These are phyloP conservation scores for Euphorbia celastroides DNA, from an alignment of 441 rosid genomes.

Conservation along the genomic window DNA sequence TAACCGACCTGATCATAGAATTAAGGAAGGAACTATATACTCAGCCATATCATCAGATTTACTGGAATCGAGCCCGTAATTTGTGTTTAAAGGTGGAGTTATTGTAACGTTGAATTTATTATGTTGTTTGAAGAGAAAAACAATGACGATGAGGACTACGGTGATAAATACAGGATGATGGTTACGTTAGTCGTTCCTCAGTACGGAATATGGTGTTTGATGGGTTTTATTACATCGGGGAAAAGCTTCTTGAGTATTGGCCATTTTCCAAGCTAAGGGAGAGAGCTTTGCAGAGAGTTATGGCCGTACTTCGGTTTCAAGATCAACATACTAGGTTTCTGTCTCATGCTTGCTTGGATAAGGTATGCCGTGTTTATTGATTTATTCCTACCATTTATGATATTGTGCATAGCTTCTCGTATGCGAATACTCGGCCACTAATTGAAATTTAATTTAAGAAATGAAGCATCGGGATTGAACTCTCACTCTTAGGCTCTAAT, in stretches of 20 bases:
- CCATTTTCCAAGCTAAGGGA: slow-evolving; percentile 77
- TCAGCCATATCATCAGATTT: slow-evolving; percentile 34
- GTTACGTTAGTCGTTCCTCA: slow-evolving; percentile 41
- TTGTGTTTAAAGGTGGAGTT: not conserved
- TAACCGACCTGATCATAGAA: slow-evolving; percentile 27
- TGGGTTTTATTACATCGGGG: slow-evolving; percentile 33
- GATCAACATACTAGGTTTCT: slow-evolving; percentile 63
- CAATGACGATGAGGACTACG: too few relatives aligned
- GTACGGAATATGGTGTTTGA: slow-evolving; percentile 49
- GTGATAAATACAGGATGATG: slow-evolving; percentile 46
- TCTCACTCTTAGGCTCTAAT: too few relatives aligned
- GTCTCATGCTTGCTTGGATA: not conserved
- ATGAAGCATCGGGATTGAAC: too few relatives aligned
- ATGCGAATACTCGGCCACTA: too few relatives aligned
- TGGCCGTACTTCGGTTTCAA: slow-evolving; percentile 72
- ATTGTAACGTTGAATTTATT: too few relatives aligned
- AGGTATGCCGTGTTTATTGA: not conserved
- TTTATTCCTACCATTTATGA: too few relatives aligned
- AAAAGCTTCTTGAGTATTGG: slow-evolving; percentile 29
- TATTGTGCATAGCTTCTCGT: too few relatives aligned
- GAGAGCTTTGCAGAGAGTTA: slow-evolving; percentile 41
- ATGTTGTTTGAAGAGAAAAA: too few relatives aligned
- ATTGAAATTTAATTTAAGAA: too few relatives aligned
- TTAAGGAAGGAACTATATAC: slow-evolving; percentile 47
- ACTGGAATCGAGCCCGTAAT: slow-evolving; percentile 41